Percentiles rank a stretch among this genome's conserved stretches.
phyloP scores from a whole-genome alignment of 768 basidiomycete genomes.

The Lentinula edodes region DNA sequence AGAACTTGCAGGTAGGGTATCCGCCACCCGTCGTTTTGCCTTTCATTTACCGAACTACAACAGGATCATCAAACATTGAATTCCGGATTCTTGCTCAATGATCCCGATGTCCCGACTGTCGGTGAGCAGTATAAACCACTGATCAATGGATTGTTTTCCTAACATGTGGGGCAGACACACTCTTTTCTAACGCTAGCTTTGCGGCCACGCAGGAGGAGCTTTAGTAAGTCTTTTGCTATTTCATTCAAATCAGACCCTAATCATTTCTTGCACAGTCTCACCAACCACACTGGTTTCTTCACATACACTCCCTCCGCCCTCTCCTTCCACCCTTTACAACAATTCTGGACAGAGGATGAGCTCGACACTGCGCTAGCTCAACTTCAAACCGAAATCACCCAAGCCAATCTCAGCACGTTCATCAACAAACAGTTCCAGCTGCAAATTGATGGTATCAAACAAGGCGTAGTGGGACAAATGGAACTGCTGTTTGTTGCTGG shows the following conservation, averaged over 20 bases:
- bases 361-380: background rate
- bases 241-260: background rate
- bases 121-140: background rate
- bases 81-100: background rate
- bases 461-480: background rate
- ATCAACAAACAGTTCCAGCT: background rate
- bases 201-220: background rate
- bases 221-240: background rate
- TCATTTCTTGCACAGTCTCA: background rate
- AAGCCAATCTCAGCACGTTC: background rate
- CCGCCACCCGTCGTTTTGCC: background rate
- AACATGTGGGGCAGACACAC: background rate
- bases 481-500: background rate
- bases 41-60: background rate
- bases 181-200: background rate
- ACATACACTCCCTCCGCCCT: background rate
- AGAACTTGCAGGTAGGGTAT: slow-evolving; percentile 35
- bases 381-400: background rate
- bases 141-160: background rate
- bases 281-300: background rate
- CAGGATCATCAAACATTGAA: background rate
- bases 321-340: background rate
- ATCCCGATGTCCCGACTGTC: background rate
- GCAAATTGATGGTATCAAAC: background rate
- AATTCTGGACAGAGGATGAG: background rate